phyloP scores from a whole-genome alignment of 2,329 filamentous ascomycete genomes.

The Ceratocystis cubensis region DNA sequence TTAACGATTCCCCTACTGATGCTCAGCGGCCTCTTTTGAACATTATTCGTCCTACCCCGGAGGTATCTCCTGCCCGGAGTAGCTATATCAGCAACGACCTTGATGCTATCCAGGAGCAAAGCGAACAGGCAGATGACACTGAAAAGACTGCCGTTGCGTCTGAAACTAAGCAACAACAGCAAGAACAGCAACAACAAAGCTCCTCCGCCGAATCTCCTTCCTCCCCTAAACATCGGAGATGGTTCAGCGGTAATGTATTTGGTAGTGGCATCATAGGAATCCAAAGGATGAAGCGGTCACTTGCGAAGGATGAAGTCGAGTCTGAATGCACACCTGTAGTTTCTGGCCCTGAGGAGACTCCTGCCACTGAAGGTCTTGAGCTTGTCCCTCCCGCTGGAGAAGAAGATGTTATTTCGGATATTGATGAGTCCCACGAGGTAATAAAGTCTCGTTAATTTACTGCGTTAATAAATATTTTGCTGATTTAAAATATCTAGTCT shows the following conservation, averaged over 20 bases:
- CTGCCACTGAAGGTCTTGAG: background rate
- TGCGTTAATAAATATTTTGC: constrained; percentile 10
- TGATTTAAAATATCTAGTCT: constrained; percentile 18
- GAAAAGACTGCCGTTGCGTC: background rate
- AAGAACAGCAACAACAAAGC: background rate
- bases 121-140: background rate
- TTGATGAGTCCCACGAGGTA: constrained; percentile 19
- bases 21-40: constrained; percentile 47
- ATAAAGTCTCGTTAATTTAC: background rate
- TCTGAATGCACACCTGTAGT: background rate
- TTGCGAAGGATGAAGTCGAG: background rate
- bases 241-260: background rate
- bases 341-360: background rate
- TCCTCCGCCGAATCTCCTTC: background rate
- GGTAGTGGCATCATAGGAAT: background rate
- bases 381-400: constrained; percentile 6
- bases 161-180: background rate
- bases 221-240: background rate
- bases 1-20: constrained; percentile 42
- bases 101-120: constrained; percentile 12
- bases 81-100: constrained; percentile 22
- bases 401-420: constrained; percentile 19
- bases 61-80: constrained; percentile 34
- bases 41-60: constrained; percentile 48
- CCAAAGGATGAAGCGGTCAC: background rate